Evolutionary conservation across 176 grass and related monocot species (phyloP), one percentile per base, ranked within the genome.

Genomic region (Oropetium thomaeum): DNA sequence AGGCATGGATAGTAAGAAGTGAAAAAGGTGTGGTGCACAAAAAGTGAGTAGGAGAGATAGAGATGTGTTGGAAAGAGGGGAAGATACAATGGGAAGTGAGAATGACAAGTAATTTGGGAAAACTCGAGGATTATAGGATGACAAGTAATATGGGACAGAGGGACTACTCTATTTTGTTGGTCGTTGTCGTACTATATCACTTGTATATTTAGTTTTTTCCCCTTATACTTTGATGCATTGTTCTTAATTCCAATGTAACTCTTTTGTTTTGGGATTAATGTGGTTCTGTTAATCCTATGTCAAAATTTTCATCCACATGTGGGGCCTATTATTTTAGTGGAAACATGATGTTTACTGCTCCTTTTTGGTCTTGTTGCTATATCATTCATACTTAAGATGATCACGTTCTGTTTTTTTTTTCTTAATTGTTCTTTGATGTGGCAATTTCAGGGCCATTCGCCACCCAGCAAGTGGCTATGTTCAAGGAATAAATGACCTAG

Each of bases 401-500:
- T 23, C 30, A 58, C 1, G 64, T 38, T 47, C 1, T 16, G 5
- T 63, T 83, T 66, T 71, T 25, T 0, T 73, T 38, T 75, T 79
- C 10, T 49, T 52, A 34, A 59, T 27, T 65, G 10, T 80, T 71
- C 27, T 17, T 13, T 79, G 20, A 77, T 45, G 45, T 58, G 67
- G 15, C 37, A 60, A 40, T 79, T 72, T 59, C 79, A 99, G 96
- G 96, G 91, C 91, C 37, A 99, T 99, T 77, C 79, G 96, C 57
- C 96, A 99, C 54, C 96, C 96, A 33, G 91, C 96, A 77, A 99
- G 96, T 47, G 96, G 96, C 37, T 99, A 99, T 9, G 96, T 99
- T 66, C 96, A 99, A 83, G 96, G 96, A 86, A 99, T 99, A 92
- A 99, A 99, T 1, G 96, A 99, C 73, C 84, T 99, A 70, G 82